Conservation (phyloP, 2,329 filamentous ascomycete species). For the Allantophomopsis cytisporea region DNA sequence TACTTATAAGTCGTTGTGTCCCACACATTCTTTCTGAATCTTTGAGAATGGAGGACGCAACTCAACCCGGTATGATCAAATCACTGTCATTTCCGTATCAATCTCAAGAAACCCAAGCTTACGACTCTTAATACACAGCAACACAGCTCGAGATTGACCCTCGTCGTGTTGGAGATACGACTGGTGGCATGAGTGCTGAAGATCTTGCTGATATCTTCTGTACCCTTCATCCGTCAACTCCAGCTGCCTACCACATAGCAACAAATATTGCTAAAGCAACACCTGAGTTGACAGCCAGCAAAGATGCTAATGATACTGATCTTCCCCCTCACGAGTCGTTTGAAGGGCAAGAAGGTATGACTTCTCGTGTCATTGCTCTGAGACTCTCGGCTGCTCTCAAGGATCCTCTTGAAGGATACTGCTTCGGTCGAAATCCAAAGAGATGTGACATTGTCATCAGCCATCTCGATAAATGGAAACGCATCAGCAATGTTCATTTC, state of each 20-base stretch:
- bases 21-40: too few species aligned
- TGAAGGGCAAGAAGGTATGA: conserved; percentile 9
- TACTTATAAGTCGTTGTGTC: too few species aligned
- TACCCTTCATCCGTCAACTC: conserved; percentile 69
- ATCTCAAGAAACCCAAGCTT: not conserved
- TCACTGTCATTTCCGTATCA: too few species aligned
- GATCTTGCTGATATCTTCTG: conserved; percentile 84
- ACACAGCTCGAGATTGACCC: conserved; percentile 77
- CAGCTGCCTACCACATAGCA: conserved; percentile 54
- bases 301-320: conserved; percentile 29
- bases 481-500: conserved; percentile 92
- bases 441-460: conserved; percentile 62
- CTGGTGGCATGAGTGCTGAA: conserved; percentile 69
- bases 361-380: conserved; percentile 54
- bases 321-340: conserved; percentile 7
- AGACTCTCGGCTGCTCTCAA: conserved; percentile 64
- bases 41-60: too few species aligned
- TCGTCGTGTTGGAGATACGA: conserved; percentile 63
- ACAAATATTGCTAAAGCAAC: conserved; percentile 31
- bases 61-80: too few species aligned
- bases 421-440: conserved; percentile 65
- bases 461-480: conserved; percentile 51
- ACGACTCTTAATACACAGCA: conserved; percentile 26
- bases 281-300: conserved; percentile 47
- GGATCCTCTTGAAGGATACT: conserved; percentile 59